These are phyloP conservation scores for Penicillium sp. DNA, from an alignment of 2,329 filamentous ascomycete genomes.

Conservation along the genomic window DNA sequence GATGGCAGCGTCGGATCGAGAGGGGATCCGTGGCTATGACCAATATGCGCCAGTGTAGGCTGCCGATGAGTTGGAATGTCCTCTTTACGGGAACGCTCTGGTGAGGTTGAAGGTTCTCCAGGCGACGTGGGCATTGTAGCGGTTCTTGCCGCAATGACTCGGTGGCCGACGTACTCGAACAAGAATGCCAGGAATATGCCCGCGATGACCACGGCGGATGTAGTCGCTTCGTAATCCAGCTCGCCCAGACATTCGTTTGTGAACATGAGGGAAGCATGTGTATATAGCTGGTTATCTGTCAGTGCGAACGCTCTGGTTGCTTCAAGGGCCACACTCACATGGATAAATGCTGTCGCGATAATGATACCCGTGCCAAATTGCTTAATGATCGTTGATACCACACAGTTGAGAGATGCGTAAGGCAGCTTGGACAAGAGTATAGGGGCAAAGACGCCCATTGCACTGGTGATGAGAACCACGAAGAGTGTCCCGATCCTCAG, in stretches of 20 bases:
- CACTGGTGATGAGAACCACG: constrained; percentile 68
- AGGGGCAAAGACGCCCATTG: constrained; percentile 68
- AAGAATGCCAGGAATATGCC: constrained; percentile 73
- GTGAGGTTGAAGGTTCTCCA: constrained; percentile 4
- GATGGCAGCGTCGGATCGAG: constrained; percentile 36
- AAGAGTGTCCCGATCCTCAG: constrained; percentile 73
- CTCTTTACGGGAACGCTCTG: constrained; percentile 7
- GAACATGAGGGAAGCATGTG: constrained; percentile 74
- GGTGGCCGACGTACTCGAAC: constrained; percentile 67
- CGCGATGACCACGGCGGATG: constrained; percentile 71
- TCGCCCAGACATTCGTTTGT: constrained; percentile 67
- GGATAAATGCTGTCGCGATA: constrained; percentile 43
- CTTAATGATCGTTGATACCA: constrained; percentile 66
- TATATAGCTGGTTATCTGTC: constrained; percentile 61
- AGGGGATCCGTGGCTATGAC: constrained; percentile 37
- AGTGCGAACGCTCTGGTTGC: not conserved
- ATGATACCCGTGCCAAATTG: constrained; percentile 54
- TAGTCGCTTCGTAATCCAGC: constrained; percentile 68
- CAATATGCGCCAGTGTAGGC: constrained; percentile 27
- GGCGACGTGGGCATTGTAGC: constrained; percentile 20
- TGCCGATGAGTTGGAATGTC: constrained; percentile 11
- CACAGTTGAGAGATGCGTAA: constrained; percentile 50
- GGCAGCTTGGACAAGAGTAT: constrained; percentile 64
- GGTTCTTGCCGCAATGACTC: constrained; percentile 50
- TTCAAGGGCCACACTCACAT: constrained; percentile 30